Evolutionary conservation across 345 rosid genomes (phyloP).

Genomic region (Eucalyptus polyanthemos): DNA sequence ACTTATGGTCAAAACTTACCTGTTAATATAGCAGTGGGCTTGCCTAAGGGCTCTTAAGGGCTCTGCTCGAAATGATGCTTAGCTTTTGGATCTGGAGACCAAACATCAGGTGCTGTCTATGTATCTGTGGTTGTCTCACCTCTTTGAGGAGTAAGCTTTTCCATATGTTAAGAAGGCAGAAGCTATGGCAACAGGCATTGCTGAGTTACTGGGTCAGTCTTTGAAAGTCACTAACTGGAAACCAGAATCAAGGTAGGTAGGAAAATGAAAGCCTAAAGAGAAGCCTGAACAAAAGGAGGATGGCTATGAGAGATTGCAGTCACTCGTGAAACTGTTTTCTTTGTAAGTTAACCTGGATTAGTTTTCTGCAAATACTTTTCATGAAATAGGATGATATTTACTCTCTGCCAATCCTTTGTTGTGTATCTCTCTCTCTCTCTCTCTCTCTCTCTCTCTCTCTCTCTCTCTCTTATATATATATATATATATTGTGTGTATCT

Average conservation of each 20-base stretch:
- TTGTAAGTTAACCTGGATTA: conserved; percentile 17
- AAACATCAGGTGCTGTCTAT: conserved; percentile 75
- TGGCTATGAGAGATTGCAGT: conserved; percentile 46
- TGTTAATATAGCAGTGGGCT: conserved; percentile 66
- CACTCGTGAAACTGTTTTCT: conserved; percentile 22
- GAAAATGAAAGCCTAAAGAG: conserved; percentile 20
- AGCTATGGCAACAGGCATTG: conserved; percentile 71
- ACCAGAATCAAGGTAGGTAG: conserved; percentile 45
- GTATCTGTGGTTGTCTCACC: conserved; percentile 89
- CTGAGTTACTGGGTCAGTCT: conserved; percentile 68
- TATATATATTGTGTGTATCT: background rate
- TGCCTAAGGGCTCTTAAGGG: conserved; percentile 79
- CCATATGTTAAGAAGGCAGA: conserved; percentile 68
- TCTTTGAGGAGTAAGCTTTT: conserved; percentile 57
- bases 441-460: background rate
- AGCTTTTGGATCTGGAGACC: conserved; percentile 76
- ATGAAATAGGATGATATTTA: background rate
- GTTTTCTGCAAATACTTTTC: background rate
- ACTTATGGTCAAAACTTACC: conserved; percentile 50
- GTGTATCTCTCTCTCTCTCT: background rate
- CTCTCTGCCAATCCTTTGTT: background rate
- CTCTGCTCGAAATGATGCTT: conserved; percentile 67
- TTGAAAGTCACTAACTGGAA: conserved; percentile 62
- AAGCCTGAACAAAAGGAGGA: conserved; percentile 18
- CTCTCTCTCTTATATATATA: rapidly evolving